Evolutionary conservation across 192 early-diverging fungal species (phyloP), one percentile per base, ranked within the genome.

Genomic region (Gamsiella multidivaricata): DNA sequence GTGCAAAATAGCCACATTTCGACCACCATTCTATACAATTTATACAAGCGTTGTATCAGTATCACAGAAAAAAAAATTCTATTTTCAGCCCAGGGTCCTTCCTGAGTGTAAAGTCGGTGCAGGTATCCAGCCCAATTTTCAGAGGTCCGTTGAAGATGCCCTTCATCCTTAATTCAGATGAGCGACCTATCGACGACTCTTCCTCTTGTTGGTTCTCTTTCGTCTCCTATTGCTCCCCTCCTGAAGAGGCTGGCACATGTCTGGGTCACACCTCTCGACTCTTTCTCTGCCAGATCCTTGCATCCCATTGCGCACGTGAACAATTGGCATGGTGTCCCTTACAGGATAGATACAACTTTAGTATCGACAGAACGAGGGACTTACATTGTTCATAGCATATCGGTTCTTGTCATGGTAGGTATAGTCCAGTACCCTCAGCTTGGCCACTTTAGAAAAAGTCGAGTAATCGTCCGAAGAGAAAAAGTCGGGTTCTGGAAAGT

Each of bases 361-460:
- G n/a, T n/a, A n/a, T n/a, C n/a, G n/a, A n/a, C n/a, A n/a, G n/a
- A n/a, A n/a, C n/a, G 18, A 33, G n/a, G 11, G 5, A 61, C 81
- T 83, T 84, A 89, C 88, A 72, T 89, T 89, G 70, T 89, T 89
- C 88, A 89, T 89, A 47, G 82, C 88, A 70, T 89, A 89, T 33
- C 84, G 29, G 57, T 89, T 89, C 78, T 89, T 89, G 31, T 87
- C 83, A 64, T 89, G 87, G 52, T 89, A 89, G 11, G 87, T 86
- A 63, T 84, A 88, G 53, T 89, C 88, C 33, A 89, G 52, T 1
- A 84, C 84, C 47, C 88, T 63, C 22, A 89, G 65, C 65, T 88
- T 87, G 23, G 84, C 82, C 3, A 87, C 88, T 36, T 89, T 87
- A 22, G 84, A 81, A 41, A 84, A 88, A 6, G 81, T 75, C 54